phyloP scores from a whole-genome alignment of 2,329 filamentous ascomycete genomes.

The Stagonosporopsis vannaccii region DNA sequence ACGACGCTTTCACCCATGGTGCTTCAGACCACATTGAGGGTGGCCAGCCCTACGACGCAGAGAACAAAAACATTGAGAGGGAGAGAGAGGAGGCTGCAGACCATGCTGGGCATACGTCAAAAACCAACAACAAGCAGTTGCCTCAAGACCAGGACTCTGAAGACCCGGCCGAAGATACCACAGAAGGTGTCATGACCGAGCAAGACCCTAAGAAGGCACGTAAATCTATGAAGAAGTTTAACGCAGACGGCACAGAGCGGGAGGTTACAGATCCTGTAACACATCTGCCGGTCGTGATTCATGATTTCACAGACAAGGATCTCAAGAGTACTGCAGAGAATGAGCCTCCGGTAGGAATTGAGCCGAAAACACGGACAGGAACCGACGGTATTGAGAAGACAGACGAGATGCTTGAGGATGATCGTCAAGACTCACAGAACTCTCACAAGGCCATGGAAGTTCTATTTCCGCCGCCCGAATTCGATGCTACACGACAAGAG shows the following conservation, averaged over 20 bases:
- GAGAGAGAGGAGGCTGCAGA: slow-evolving; percentile 40
- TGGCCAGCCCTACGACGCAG: slow-evolving; percentile 41
- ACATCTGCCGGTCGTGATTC: slow-evolving; percentile 71
- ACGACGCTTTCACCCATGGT: slow-evolving; percentile 42
- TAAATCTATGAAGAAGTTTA: slow-evolving; percentile 59
- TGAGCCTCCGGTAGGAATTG: slow-evolving; percentile 51
- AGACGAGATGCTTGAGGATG: slow-evolving; percentile 52
- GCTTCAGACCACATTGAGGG: slow-evolving; percentile 33
- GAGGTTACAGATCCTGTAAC: slow-evolving; percentile 77
- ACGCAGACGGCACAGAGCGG: slow-evolving; percentile 57
- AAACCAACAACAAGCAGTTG: slow-evolving; percentile 20
- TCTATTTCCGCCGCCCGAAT: slow-evolving; percentile 63
- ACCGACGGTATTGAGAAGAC: slow-evolving; percentile 55
- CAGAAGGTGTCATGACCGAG: slow-evolving; percentile 48
- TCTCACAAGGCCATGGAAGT: slow-evolving; percentile 56
- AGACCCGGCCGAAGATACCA: slow-evolving; percentile 51
- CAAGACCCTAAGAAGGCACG: slow-evolving; percentile 56
- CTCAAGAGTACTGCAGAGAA: slow-evolving; percentile 60
- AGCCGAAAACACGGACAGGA: slow-evolving; percentile 54
- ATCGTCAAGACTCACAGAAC: slow-evolving; percentile 52
- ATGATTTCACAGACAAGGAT: slow-evolving; percentile 72
- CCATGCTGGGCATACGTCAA: slow-evolving; percentile 38
- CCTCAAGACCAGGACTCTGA: slow-evolving; percentile 31
- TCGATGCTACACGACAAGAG: slow-evolving; percentile 54
- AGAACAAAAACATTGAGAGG: slow-evolving; percentile 47